Percentiles rank a stretch among this genome's conserved stretches.
phyloP scores from a whole-genome alignment of 2,329 filamentous ascomycete genomes.

The Aplosporella prunicola region DNA sequence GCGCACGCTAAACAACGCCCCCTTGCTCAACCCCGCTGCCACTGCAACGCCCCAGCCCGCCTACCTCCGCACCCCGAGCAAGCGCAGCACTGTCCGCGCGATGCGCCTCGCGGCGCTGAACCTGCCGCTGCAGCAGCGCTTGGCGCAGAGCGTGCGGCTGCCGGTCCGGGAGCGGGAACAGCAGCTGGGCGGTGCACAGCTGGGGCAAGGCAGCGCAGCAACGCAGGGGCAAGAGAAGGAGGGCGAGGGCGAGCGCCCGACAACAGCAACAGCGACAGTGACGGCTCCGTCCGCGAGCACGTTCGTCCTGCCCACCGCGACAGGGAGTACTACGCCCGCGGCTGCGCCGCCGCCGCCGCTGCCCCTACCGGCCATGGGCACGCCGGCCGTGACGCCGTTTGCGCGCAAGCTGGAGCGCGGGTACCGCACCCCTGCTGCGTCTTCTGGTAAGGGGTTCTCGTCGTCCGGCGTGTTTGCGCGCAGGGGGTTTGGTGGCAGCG shows the following conservation, averaged over 20 bases:
- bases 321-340: constrained; percentile 6
- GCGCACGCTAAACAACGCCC: constrained; percentile 22
- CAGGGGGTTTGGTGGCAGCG: no score
- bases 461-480: no score
- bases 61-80: constrained; percentile 40
- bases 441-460: no score
- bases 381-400: constrained; percentile 31
- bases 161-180: constrained; percentile 2
- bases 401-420: constrained; percentile 27
- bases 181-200: no score
- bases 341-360: background rate
- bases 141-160: constrained; percentile 11
- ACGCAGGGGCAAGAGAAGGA: no score
- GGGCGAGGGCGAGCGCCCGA: no score
- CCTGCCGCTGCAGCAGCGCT: background rate
- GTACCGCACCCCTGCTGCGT: no score
- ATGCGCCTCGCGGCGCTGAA: constrained; percentile 11
- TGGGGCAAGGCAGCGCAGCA: no score
- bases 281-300: constrained; percentile 13
- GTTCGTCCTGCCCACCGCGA: constrained; percentile 5
- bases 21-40: constrained; percentile 1
- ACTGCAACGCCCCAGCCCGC: constrained; percentile 18
- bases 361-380: constrained; percentile 15
- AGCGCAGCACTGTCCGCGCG: constrained; percentile 26
- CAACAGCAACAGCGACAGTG: constrained; percentile 18